Base-by-base conservation (phyloP, 441 rosid genomes). In the Iberis amara region DNA sequence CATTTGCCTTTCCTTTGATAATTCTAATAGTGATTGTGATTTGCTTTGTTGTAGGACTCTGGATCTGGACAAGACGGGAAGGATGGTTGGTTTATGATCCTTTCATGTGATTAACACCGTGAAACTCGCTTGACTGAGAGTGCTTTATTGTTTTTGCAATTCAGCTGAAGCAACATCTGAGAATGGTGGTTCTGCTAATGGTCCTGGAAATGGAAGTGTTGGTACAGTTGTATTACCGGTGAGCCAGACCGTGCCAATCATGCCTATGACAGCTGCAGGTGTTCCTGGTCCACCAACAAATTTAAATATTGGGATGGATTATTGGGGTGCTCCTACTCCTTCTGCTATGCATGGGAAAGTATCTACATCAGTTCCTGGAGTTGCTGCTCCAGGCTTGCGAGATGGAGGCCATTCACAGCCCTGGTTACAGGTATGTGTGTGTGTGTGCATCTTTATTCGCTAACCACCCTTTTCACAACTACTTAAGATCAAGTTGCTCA, bases 231-330 rank as follows among this genome's bases (percentile, higher is more conserved):
- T 73, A 47, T n/a, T 71, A 40, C 65, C 75, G 35, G 67, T 72
- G 56, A 79, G 76, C 47, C 78, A 69, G 43, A 57, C 83, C 4
- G 10, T 74, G 26, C 59, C 79, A 65, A 82, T 87, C 48, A 69
- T 81, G 51, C 41, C 89, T 56, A 74, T 76, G 55, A 24, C 79
- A 41, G 77, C 76, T 48, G 82, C 74, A 59, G 83, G 77, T 49
- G 66, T 77, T 66, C 79, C 85, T 46, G 89, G 94, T 12, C 97
- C 97, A 21, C 60, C 97, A 0, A 86, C 97, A 47, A 89, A 81
- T 70, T 77, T 86, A 64, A 87, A 89, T 65, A 83, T 89, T 70
- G 97, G 97, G 61, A 89, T 86, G 97, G 97, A 89, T 48, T 89
- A 77, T 39, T 89, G 97, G 97, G 90, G 90, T 39, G 71, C 84